Evolutionary conservation across 2,329 filamentous ascomycete species (phyloP), one percentile per base, ranked within the genome.

Genomic region (Verticillium albo-atrum): DNA sequence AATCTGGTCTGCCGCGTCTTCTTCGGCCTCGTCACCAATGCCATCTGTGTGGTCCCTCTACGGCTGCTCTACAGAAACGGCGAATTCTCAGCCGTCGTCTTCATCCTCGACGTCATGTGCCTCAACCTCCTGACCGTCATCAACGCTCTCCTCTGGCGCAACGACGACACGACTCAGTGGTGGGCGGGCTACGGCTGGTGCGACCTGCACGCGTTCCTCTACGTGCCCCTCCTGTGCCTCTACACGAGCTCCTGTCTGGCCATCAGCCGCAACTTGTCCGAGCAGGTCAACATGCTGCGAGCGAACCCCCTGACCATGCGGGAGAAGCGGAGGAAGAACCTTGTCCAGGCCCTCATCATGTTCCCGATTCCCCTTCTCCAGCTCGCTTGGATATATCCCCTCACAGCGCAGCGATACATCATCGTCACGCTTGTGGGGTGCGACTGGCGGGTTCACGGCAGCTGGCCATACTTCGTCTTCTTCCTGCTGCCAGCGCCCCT

Each of bases 181-280:
- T 85, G 74, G 72, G 69, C 74, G 3, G 84, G 83, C 56, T 68
- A 73, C 26, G 82, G 80, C 20, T 77, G 81, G 70, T 87, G 84
- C 65, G 83, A 87, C 64, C 10, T 84, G 34, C 75, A 81, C 64
- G 67, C 76, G 14, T 82, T 79, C 42, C 54, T 75, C 57, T 79
- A 77, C 64, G 70, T 74, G 26, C 71, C 75, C 32, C 68, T 79
- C 28, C 75, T 80, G 47, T 77, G 77, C 1, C 65, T 81, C 50
- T 85, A 78, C 67, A 74, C 75, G 47, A 78, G 79, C n/a, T 78
- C 79, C 35, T 72, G 84, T 52, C 78, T 84, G 56, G 79, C 81
- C 67, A 79, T 84, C 60, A 81, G 85, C 76, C 77, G 78, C 15
- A 79, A 82, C 52, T 75, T 86, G 10, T 76, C 82, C 15, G 68